These are phyloP conservation scores for Zymoseptoria passerinii DNA, from an alignment of 2,329 filamentous ascomycete genomes.

Conservation along the genomic window DNA sequence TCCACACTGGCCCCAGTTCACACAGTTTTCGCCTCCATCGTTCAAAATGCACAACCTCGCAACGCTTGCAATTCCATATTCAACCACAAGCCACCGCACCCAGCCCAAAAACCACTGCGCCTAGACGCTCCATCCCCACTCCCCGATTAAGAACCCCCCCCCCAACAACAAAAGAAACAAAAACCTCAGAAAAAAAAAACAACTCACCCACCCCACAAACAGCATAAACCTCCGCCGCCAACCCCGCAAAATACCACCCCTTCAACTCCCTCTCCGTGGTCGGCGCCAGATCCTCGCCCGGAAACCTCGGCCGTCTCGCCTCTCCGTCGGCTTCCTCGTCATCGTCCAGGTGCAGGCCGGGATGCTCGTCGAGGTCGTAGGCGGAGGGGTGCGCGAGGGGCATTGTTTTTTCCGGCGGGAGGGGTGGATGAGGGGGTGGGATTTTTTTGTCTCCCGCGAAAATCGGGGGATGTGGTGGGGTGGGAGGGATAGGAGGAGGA, in stretches of 20 bases:
- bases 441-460: too few species aligned
- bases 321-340: neutral
- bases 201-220: constrained; percentile 71
- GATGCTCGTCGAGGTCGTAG: neutral
- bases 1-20: too few species aligned
- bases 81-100: too few species aligned
- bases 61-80: too few species aligned
- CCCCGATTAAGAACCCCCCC: too few species aligned
- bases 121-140: too few species aligned
- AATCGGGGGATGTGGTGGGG: too few species aligned
- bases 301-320: constrained; percentile 14
- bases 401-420: too few species aligned
- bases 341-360: neutral
- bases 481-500: too few species aligned
- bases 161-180: neutral
- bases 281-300: constrained; percentile 21
- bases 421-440: neutral
- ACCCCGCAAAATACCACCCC: constrained; percentile 22
- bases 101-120: too few species aligned
- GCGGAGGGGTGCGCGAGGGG: neutral
- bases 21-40: too few species aligned
- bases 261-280: constrained; percentile 22
- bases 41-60: too few species aligned
- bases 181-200: neutral
- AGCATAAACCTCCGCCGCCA: constrained; percentile 93